Evolutionary conservation across 345 rosid genomes (phyloP).

Genomic region (Gossypium bickii): DNA sequence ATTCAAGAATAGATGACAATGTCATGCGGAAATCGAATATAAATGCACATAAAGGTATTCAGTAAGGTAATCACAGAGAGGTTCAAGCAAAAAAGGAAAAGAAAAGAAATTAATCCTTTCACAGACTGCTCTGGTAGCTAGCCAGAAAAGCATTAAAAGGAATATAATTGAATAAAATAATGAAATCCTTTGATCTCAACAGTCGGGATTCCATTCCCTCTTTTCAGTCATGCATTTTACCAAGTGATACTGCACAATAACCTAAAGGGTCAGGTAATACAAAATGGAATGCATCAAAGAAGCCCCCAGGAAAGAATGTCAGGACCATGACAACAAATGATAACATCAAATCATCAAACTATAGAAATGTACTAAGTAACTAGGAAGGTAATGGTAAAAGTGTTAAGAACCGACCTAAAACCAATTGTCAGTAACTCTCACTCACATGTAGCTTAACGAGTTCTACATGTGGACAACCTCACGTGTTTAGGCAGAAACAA

Average conservation of each 20-base stretch:
- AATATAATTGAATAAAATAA: slow-evolving; percentile 4
- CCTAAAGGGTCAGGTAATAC: neutral
- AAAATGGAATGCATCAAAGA: neutral
- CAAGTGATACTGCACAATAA: neutral
- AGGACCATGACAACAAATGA: neutral
- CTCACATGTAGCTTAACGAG: neutral
- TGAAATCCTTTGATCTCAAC: neutral
- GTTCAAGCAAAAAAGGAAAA: neutral
- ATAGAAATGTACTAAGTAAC: neutral
- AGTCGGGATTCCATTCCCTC: neutral
- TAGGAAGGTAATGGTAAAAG: neutral
- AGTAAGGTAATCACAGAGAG: neutral
- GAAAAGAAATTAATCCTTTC: neutral
- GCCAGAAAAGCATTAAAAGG: neutral
- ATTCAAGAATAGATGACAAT: neutral
- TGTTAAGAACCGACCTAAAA: neutral
- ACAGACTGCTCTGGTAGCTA: neutral
- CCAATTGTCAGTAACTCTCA: neutral
- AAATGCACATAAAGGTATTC: neutral
- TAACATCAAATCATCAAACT: neutral
- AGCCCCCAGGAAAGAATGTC: neutral
- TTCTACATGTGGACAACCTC: neutral
- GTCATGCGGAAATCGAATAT: neutral
- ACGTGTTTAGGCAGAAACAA: neutral
- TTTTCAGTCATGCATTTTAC: neutral